Percentiles rank a stretch among this genome's conserved stretches.
phyloP scores from a whole-genome alignment of 2,329 filamentous ascomycete genomes.

The Ploettnerulaceae sp. region DNA sequence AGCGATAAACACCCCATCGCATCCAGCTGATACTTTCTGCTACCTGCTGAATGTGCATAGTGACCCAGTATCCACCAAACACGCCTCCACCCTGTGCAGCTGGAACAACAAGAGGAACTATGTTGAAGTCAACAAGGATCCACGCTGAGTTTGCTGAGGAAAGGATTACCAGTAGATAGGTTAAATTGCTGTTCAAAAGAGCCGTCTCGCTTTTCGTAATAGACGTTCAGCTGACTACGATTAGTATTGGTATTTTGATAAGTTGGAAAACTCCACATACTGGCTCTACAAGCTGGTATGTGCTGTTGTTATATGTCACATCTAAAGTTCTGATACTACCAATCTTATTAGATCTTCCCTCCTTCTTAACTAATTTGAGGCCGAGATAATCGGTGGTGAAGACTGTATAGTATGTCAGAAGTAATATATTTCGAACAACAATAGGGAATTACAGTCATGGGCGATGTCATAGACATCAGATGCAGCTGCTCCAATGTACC shows the following conservation, averaged over 20 bases:
- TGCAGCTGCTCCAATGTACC: slow-evolving; percentile 3
- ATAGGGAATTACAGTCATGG: neutral
- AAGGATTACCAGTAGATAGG: neutral
- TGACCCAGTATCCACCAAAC: slow-evolving; percentile 6
- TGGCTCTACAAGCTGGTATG: slow-evolving; percentile 1
- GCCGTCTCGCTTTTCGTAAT: neutral
- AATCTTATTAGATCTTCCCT: neutral
- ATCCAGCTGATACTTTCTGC: slow-evolving; percentile 4
- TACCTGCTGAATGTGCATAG: slow-evolving; percentile 1
- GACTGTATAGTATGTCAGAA: neutral
- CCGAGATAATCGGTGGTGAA: slow-evolving; percentile 2
- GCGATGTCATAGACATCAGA: slow-evolving; percentile 1
- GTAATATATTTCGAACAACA: neutral
- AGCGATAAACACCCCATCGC: slow-evolving; percentile 5
- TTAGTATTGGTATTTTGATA: neutral
- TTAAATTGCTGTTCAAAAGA: neutral
- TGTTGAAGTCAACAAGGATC: neutral
- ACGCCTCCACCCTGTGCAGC: slow-evolving; percentile 1
- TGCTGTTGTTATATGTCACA: slow-evolving; percentile 1
- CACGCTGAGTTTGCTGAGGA: neutral
- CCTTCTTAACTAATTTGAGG: neutral
- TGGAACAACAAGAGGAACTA: neutral
- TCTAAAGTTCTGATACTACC: slow-evolving; percentile 2
- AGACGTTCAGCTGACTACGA: neutral
- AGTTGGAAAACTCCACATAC: neutral